Percentiles rank a stretch among this genome's conserved stretches.
phyloP scores from a whole-genome alignment of 2,329 filamentous ascomycete species.

The Colletotrichum graminicola region DNA sequence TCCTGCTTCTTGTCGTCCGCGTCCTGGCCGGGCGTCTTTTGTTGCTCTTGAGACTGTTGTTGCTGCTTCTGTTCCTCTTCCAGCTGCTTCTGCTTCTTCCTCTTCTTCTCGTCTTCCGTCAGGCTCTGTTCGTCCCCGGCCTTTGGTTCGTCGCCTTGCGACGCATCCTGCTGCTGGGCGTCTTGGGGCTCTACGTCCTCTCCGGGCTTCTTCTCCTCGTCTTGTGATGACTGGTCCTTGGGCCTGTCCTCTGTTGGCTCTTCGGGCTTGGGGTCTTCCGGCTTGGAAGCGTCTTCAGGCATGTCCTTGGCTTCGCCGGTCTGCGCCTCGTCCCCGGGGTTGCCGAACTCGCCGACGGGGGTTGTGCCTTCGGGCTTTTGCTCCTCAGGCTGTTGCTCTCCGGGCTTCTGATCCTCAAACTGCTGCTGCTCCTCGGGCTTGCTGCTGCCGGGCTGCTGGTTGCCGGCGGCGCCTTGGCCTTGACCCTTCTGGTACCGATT shows the following conservation, averaged over 20 bases:
- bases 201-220: slow-evolving; percentile 24
- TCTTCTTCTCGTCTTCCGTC: slow-evolving; percentile 24
- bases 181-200: slow-evolving; percentile 14
- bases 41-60: slow-evolving; percentile 41
- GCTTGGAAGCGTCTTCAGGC: slow-evolving; percentile 12
- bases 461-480: slow-evolving; percentile 24
- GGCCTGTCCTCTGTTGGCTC: slow-evolving; percentile 10
- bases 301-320: slow-evolving; percentile 17
- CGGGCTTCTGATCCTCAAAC: slow-evolving; percentile 9
- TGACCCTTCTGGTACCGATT: neutral
- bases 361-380: slow-evolving; percentile 36
- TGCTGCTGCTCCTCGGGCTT: slow-evolving; percentile 29
- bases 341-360: slow-evolving; percentile 36
- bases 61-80: slow-evolving; percentile 26
- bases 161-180: neutral
- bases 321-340: slow-evolving; percentile 19
- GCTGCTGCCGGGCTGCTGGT: slow-evolving; percentile 26
- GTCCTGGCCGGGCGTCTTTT: slow-evolving; percentile 42
- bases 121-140: slow-evolving; percentile 12
- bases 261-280: neutral
- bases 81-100: slow-evolving; percentile 29
- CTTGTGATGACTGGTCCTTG: slow-evolving; percentile 8
- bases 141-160: neutral
- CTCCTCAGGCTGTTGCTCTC: slow-evolving; percentile 23
- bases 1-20: slow-evolving; percentile 44